These are phyloP conservation scores for Lactarius indigo DNA, from an alignment of 768 basidiomycete genomes.

Conservation along the genomic window DNA sequence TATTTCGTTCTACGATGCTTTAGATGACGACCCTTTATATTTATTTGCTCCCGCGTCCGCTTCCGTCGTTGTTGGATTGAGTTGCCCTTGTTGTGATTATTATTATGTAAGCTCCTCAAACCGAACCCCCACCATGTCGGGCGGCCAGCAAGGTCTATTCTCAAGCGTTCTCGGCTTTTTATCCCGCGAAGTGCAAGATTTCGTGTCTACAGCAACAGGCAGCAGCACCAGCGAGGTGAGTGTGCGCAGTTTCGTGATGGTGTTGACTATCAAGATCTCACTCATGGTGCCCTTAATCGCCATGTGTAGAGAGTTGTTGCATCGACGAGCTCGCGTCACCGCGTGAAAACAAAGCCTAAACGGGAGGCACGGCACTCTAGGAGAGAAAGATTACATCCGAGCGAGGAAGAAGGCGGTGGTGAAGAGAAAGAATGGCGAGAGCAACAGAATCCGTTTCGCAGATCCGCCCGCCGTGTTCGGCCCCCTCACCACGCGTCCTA, in stretches of 20 bases:
- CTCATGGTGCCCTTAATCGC: not conserved
- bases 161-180: conserved; percentile 68
- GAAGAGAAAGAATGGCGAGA: conserved; percentile 11
- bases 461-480: not conserved
- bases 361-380: not conserved
- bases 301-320: not conserved
- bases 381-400: not conserved
- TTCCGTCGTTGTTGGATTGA: not conserved
- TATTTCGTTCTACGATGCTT: conserved; percentile 1
- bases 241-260: not conserved
- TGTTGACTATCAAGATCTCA: not conserved
- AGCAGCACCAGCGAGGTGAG: conserved; percentile 26
- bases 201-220: conserved; percentile 64
- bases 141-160: conserved; percentile 40
- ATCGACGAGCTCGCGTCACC: conserved; percentile 6
- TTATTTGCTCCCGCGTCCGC: not conserved
- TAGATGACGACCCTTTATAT: conserved; percentile 3
- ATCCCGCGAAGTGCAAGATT: conserved; percentile 66
- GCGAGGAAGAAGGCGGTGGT: not conserved
- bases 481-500: conserved; percentile 14
- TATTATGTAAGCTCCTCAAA: conserved; percentile 21
- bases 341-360: not conserved
- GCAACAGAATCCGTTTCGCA: conserved; percentile 5
- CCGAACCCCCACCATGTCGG: conserved; percentile 9
- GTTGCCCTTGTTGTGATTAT: conserved; percentile 4